These are phyloP conservation scores for Fusarium devonianum DNA, from an alignment of 2,329 filamentous ascomycete species.

Conservation along the genomic window DNA sequence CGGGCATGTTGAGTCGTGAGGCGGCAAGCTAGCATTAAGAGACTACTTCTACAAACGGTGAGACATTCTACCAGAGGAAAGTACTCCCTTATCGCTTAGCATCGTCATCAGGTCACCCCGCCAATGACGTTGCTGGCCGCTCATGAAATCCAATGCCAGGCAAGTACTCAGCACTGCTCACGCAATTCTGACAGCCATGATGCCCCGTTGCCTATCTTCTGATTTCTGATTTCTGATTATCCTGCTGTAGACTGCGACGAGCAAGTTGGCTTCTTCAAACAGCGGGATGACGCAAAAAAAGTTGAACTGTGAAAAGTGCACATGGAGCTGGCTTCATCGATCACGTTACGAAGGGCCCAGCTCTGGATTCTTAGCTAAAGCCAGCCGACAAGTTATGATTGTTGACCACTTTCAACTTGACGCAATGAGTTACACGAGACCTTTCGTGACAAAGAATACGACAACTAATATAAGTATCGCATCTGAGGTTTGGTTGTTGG, in stretches of 20 bases:
- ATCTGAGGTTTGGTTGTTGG: too few species aligned
- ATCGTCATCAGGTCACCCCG: constrained; percentile 41
- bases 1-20: constrained; percentile 15
- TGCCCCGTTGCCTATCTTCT: constrained; percentile 19
- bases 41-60: background rate
- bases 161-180: constrained; percentile 9
- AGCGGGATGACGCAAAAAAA: constrained; percentile 9
- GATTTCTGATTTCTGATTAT: too few species aligned
- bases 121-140: constrained; percentile 42
- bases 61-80: accelerated
- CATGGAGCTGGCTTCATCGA: too few species aligned
- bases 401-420: too few species aligned
- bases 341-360: background rate
- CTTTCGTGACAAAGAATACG: too few species aligned
- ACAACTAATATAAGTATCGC: too few species aligned
- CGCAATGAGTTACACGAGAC: too few species aligned
- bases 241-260: constrained; percentile 1
- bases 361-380: too few species aligned
- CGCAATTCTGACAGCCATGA: constrained; percentile 19
- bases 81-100: constrained; percentile 20
- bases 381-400: too few species aligned
- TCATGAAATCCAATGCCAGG: constrained; percentile 6
- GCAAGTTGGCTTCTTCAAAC: background rate
- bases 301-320: background rate
- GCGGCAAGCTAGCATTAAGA: constrained; percentile 12